Base-by-base conservation (phyloP, 148 eudicot species). In the Rhododendron vialii region DNA sequence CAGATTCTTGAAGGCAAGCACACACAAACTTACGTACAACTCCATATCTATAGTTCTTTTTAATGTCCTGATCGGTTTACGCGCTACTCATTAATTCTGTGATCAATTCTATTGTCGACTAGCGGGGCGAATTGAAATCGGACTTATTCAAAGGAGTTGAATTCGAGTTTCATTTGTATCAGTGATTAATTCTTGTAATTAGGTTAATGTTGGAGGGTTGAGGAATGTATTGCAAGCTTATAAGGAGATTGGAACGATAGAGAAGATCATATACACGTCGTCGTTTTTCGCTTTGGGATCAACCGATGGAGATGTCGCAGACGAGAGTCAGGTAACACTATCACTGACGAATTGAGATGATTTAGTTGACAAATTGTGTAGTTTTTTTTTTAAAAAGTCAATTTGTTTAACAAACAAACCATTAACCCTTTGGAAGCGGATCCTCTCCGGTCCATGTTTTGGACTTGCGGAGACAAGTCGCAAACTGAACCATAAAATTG, bases 181-280 rank as follows among this genome's bases (percentile, higher is more conserved):
- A 17, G 22, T 36, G 43, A 22, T 36, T 22, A 65, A 43, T 55
- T 86, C 75, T 12, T 35, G 83, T 74, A 53, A 81, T 69, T 77
- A 95, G 98, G 98, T 96, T 48, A 96, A 96, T 90, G 95, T 96
- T 30, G 98, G 92, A 84, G 99, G 99, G 6, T 91, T 96, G 92
- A 91, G 89, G 89, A 96, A 95, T 88, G 93, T 96, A 26, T 81
- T 95, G 82, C 93, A 90, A 88, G 98, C 92, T 24, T 96, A 18
- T 73, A 91, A 89, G 83, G 96, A 93, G 87, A 88, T 83, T 0
- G 65, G 87, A 15, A 89, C 92, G 45, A 67, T 95, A 36, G 93
- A 95, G 92, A 96, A 90, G 98, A 94, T 95, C 3, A 57, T 96
- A 5, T 95, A 95, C 87, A 95, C 99, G 24, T 95, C 98, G 81